Conservation (phyloP, 2,329 filamentous ascomycete species). For the Xylariaceae sp. region DNA sequence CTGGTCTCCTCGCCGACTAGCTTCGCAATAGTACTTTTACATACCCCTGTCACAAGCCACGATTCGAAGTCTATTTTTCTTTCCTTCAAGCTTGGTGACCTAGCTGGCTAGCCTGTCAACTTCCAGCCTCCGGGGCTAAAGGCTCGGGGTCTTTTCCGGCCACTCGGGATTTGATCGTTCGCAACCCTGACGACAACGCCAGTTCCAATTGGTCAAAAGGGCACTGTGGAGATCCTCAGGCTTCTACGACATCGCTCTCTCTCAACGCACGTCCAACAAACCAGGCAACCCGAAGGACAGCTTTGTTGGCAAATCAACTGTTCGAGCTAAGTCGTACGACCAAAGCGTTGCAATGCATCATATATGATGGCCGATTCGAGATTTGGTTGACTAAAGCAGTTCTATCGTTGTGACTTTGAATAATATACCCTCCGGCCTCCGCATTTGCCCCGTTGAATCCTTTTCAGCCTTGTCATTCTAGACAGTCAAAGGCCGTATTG, state of each 20-base stretch:
- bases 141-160: slow-evolving; percentile 29
- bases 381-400: slow-evolving; percentile 25
- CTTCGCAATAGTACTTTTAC: slow-evolving; percentile 19
- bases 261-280: slow-evolving; percentile 22
- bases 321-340: slow-evolving; percentile 18
- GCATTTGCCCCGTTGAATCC: slow-evolving; percentile 25
- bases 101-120: slow-evolving; percentile 8
- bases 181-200: slow-evolving; percentile 20
- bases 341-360: slow-evolving; percentile 29
- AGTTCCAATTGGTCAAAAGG: slow-evolving; percentile 29
- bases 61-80: slow-evolving; percentile 4
- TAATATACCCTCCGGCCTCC: slow-evolving; percentile 28
- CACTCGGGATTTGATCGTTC: slow-evolving; percentile 35
- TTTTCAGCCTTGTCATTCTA: slow-evolving; percentile 32
- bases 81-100: background rate
- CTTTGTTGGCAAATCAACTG: slow-evolving; percentile 23
- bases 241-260: slow-evolving; percentile 31
- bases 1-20: slow-evolving; percentile 27
- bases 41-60: slow-evolving; percentile 15
- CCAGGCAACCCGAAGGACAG: slow-evolving; percentile 19
- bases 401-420: slow-evolving; percentile 22
- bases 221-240: slow-evolving; percentile 33
- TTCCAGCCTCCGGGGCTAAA: slow-evolving; percentile 11
- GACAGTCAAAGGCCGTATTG: slow-evolving; percentile 25
- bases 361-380: slow-evolving; percentile 30